A percentile compares a stretch with the other conserved stretches of the same genome.
Evolutionary conservation across 2,329 filamentous ascomycete species (phyloP).

Genomic region (Onygena corvina): DNA sequence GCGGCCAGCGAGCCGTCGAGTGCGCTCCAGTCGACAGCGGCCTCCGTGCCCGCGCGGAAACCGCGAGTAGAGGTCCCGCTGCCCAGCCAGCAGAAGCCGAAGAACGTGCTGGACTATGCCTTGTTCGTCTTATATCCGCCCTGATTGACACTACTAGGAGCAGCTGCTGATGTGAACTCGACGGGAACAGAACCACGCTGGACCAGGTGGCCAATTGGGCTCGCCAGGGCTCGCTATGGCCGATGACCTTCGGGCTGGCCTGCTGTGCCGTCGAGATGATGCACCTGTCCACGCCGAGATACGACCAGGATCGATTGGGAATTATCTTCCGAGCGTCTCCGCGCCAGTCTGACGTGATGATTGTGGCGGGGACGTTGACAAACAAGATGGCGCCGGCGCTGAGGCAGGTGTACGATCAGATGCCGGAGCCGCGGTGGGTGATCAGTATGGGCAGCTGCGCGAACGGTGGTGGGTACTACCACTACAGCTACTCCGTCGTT

Average conservation of each 20-base stretch:
- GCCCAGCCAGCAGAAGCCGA: slow-evolving; percentile 39
- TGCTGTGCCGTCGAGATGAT: slow-evolving; percentile 93
- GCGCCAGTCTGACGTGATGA: slow-evolving; percentile 81
- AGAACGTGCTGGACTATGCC: slow-evolving; percentile 42
- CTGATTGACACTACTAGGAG: too few species aligned
- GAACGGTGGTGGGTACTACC: slow-evolving; percentile 78
- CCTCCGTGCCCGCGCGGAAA: slow-evolving; percentile 25
- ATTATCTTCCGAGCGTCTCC: slow-evolving; percentile 83
- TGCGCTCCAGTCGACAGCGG: slow-evolving; percentile 4
- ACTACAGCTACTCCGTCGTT: slow-evolving; percentile 72
- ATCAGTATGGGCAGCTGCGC: slow-evolving; percentile 76
- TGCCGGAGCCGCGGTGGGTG: slow-evolving; percentile 87
- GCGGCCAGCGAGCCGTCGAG: neutral
- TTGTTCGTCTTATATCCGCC: slow-evolving; percentile 26
- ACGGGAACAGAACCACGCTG: slow-evolving; percentile 36
- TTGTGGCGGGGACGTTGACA: slow-evolving; percentile 76
- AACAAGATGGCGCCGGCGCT: slow-evolving; percentile 90
- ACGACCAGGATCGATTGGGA: slow-evolving; percentile 77
- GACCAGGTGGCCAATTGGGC: slow-evolving; percentile 81
- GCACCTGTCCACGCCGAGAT: slow-evolving; percentile 79
- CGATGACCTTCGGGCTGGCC: slow-evolving; percentile 82
- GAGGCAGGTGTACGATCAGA: slow-evolving; percentile 85
- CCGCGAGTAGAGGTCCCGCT: slow-evolving; percentile 38
- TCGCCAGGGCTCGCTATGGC: slow-evolving; percentile 76
- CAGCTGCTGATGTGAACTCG: too few species aligned